Conservation (phyloP, 2,329 filamentous ascomycete genomes). For the Botrytis cinerea region DNA sequence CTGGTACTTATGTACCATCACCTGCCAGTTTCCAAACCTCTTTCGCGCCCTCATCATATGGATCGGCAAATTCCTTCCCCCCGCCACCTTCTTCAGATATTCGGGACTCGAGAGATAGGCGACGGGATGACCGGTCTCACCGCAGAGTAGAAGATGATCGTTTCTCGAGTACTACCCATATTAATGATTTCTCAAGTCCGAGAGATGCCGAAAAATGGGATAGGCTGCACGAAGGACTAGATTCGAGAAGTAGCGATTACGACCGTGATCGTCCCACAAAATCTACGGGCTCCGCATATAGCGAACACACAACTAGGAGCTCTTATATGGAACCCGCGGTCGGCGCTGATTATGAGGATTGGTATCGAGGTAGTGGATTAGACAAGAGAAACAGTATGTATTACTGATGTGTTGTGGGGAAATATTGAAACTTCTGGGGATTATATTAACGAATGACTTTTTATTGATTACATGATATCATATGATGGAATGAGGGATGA, state of each 20-base stretch:
- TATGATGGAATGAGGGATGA: not conserved
- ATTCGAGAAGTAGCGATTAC: constrained; percentile 21
- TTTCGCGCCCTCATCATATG: constrained; percentile 30
- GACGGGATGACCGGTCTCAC: constrained; percentile 33
- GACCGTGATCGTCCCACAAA: constrained; percentile 16
- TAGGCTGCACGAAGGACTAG: constrained; percentile 30
- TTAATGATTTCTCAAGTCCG: constrained; percentile 37
- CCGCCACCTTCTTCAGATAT: constrained; percentile 36
- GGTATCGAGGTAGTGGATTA: constrained; percentile 23
- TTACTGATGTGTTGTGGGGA: not conserved
- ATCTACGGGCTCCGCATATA: constrained; percentile 9
- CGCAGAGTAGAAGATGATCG: constrained; percentile 33
- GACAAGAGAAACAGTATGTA: constrained; percentile 23
- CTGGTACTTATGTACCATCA: constrained; percentile 24
- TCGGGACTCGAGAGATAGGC: constrained; percentile 23
- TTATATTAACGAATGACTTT: not conserved
- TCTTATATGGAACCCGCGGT: constrained; percentile 15
- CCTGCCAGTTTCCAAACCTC: constrained; percentile 25
- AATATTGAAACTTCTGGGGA: not conserved
- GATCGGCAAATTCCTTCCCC: constrained; percentile 33
- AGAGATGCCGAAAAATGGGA: constrained; percentile 40
- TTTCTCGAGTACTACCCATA: constrained; percentile 24
- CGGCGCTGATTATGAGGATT: constrained; percentile 23
- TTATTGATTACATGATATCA: constrained; percentile 3
- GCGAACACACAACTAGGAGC: constrained; percentile 16